These are phyloP conservation scores for Aspergillus tubingensis DNA, from an alignment of 2,329 filamentous ascomycete species.

Conservation along the genomic window DNA sequence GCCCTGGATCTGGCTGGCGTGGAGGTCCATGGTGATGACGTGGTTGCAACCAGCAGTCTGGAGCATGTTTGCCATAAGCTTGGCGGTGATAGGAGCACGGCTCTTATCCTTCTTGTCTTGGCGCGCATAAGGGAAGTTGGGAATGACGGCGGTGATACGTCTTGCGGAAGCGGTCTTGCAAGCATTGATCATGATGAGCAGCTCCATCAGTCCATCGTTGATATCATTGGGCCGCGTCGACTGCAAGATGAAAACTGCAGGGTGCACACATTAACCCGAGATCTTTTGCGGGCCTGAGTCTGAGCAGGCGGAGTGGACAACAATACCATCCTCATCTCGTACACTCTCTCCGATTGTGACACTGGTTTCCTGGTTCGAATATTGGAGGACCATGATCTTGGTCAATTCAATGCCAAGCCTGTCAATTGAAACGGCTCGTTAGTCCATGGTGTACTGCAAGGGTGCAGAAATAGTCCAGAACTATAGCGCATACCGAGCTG, in stretches of 20 bases:
- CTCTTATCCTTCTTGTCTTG: constrained; percentile 98
- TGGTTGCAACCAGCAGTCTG: constrained; percentile 91
- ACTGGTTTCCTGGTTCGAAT: constrained; percentile 62
- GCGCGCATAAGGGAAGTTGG: constrained; percentile 93
- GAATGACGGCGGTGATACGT: constrained; percentile 91
- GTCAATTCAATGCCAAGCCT: constrained; percentile 68
- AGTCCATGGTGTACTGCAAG: constrained; percentile 3
- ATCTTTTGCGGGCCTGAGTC: background rate
- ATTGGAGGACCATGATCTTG: constrained; percentile 68
- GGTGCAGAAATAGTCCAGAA: background rate
- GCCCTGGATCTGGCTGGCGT: constrained; percentile 90
- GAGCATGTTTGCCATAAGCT: constrained; percentile 96
- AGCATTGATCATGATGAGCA: constrained; percentile 97
- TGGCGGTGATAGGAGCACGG: constrained; percentile 92
- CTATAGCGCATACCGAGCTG: constrained; percentile 57
- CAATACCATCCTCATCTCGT: constrained; percentile 84
- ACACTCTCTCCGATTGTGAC: constrained; percentile 96
- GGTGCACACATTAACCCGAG: constrained; percentile 12
- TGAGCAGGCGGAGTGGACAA: constrained; percentile 14
- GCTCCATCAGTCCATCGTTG: constrained; percentile 97
- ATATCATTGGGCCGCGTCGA: constrained; percentile 94
- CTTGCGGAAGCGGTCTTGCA: constrained; percentile 83
- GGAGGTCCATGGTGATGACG: constrained; percentile 94
- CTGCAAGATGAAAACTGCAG: constrained; percentile 85
- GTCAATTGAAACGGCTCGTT: constrained; percentile 15